Evolutionary conservation across 176 grass and related monocot genomes (phyloP), one percentile per base, ranked within the genome.

Genomic region (Thinopyrum elongatum): DNA sequence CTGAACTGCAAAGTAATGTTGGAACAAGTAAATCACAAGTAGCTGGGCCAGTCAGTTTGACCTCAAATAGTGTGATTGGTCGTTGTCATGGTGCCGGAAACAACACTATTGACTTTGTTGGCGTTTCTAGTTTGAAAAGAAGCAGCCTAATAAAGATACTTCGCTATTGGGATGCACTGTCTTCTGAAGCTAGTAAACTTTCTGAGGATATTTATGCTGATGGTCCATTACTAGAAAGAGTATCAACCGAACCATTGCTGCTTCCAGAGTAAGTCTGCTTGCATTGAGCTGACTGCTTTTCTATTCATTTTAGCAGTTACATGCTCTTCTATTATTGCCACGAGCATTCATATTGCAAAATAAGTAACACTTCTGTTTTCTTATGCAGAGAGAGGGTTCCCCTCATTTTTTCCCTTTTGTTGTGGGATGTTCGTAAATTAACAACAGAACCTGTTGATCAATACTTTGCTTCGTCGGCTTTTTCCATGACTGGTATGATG

Each of bases 371-470:
- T 8, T 58, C 2, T 34, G 27, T 74, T 78, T 83, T 79, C 11
- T 90, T 93, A 81, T 88, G 34, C 60, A 97, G 94, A 16, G 92
- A 92, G 73, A 94, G 88, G 85, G 47, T 77, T 75, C 86, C 60
- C 19, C 73, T 94, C 57, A 65, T 89, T 28, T 84, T 89, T 63
- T 97, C 94, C 47, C 82, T 94, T 67, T 71, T 97, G 82, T 75
- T 91, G 65, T 86, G 68, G 88, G 89, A 88, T 84, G 74, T 87
- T 72, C 73, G 55, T 74, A 78, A 61, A 87, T 77, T 86, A 10
- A 15, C 36, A 15, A 35, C 58, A 80, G 80, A 92, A 79, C 82
- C 83, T 63, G 68, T 86, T 14, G 81, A 81, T 84, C 81, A 70
- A 80, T 69, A 90, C 78, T 85, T 88, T 76, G 62, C 78, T 81